Conservation (phyloP, 2,329 filamentous ascomycete genomes). For the Tolypocladium sp. region DNA sequence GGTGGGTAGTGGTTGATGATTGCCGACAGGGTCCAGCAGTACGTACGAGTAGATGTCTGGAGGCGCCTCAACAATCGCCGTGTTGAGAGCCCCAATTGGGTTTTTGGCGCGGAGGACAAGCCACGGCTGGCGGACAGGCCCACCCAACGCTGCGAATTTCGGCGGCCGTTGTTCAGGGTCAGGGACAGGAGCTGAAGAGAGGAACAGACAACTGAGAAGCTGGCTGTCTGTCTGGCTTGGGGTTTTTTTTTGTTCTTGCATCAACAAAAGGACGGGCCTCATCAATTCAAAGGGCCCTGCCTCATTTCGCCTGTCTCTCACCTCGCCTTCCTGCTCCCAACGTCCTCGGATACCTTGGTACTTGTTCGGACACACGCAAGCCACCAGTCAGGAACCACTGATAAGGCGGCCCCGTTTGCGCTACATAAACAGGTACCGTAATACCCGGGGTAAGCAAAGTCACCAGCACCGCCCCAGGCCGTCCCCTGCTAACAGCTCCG, state of each 20-base stretch:
- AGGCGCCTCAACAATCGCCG: conserved; percentile 1
- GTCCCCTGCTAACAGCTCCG: background rate
- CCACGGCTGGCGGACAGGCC: background rate
- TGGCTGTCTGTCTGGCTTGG: background rate
- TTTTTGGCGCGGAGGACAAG: conserved; percentile 1
- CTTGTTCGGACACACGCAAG: background rate
- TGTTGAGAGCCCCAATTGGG: conserved; percentile 3
- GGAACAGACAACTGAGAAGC: background rate
- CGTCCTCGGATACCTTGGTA: too few species aligned
- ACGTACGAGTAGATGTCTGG: background rate
- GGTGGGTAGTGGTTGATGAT: background rate
- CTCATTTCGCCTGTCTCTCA: background rate
- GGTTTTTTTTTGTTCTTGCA: background rate
- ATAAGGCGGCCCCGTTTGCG: background rate
- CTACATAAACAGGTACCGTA: background rate
- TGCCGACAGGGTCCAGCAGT: background rate
- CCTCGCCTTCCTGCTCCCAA: too few species aligned
- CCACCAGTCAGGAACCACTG: background rate
- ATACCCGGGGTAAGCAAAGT: background rate
- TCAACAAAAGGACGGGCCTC: background rate
- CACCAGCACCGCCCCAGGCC: background rate
- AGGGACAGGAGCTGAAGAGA: background rate
- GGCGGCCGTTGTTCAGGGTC: background rate
- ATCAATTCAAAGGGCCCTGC: background rate
- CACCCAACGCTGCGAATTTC: background rate